Base-by-base conservation (phyloP, 495 filamentous ascomycete species). In the Chaetomium fimeti region DNA sequence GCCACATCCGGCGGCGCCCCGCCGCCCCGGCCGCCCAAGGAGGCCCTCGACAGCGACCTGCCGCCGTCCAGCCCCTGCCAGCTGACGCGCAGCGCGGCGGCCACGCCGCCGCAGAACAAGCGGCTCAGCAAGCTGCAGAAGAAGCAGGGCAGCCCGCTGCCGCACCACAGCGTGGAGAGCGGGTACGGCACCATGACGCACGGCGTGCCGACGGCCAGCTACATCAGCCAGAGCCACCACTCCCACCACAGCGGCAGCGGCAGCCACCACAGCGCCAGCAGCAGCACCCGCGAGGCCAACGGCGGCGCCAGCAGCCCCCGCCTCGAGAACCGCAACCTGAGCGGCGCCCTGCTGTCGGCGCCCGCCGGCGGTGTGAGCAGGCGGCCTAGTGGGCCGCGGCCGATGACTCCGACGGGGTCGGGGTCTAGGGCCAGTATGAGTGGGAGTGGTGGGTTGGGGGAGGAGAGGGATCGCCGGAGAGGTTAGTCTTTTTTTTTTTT, bases 21-120 rank as follows among this genome's bases (percentile, higher is more conserved):
- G 1, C 79, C 80, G 12, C 78, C 78, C 0, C 79, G 81, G 2
- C 83, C 82, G 56, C 83, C 82, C 38, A 85, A 85, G 72, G 82
- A 84, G 68, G 77, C 81, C 0, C 54, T 75, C 3, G 74, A 81
- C 67, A 43, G 15, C 12, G 13, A 43, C 3, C n/a, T 29, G 6
- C 61, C 32, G 4, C 59, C 67, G 16, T 42, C 64, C 28, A 66
- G 69, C 60, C 66, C 66, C 3, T 49, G 38, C 55, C 57, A 49
- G 60, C 61, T 55, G 67, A 25, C 42, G 53, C 67, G 45, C 28
- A 49, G 51, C 63, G 60, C 66, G 65, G 18, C 56, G 15, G 38
- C 38, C 20, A 74, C 76, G 32, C 71, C 78, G 24, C 69, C 73
- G 3, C 72, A 76, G 43, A 70, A 75, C 54, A 72, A 74, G 63